Percentiles rank a stretch among this genome's conserved stretches.
phyloP scores from a whole-genome alignment of 2,329 filamentous ascomycete genomes.

The Cytospora piceae region DNA sequence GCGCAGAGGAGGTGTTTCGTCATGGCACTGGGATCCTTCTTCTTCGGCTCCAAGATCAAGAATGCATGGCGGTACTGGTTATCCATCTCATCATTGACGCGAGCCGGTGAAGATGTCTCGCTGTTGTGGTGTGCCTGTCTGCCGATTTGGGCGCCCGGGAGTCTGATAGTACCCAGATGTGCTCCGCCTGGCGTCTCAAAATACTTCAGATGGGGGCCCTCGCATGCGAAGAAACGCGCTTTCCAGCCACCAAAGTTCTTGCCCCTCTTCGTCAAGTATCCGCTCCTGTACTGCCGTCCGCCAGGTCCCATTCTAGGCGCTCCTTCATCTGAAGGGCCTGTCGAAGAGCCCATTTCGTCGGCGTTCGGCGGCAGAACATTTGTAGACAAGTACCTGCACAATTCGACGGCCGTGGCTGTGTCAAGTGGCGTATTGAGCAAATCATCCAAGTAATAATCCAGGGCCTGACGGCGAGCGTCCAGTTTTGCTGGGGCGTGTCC shows the following conservation, averaged over 20 bases:
- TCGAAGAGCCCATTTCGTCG: slow-evolving; percentile 54
- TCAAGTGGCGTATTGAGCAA: slow-evolving; percentile 83
- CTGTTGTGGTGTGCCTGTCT: slow-evolving; percentile 76
- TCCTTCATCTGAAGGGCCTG: slow-evolving; percentile 24
- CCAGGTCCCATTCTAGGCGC: slow-evolving; percentile 58
- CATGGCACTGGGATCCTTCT: slow-evolving; percentile 85
- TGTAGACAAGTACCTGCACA: slow-evolving; percentile 85
- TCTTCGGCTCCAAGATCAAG: slow-evolving; percentile 91
- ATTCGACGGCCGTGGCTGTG: slow-evolving; percentile 72
- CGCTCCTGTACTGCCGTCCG: slow-evolving; percentile 74
- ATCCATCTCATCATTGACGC: slow-evolving; percentile 73
- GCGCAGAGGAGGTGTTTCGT: slow-evolving; percentile 95
- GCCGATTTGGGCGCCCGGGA: slow-evolving; percentile 88
- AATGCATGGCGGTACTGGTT: slow-evolving; percentile 98
- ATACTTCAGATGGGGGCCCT: slow-evolving; percentile 74
- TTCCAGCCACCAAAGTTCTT: slow-evolving; percentile 99
- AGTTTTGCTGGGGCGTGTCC: slow-evolving; percentile 94
- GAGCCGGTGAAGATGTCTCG: slow-evolving; percentile 63
- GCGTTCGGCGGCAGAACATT: slow-evolving; percentile 65
- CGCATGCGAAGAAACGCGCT: slow-evolving; percentile 68
- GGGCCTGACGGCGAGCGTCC: slow-evolving; percentile 78
- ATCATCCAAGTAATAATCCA: slow-evolving; percentile 85
- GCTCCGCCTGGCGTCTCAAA: slow-evolving; percentile 89
- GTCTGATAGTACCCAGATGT: slow-evolving; percentile 90
- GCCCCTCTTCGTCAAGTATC: slow-evolving; percentile 93